Evolutionary conservation across 1,284 basidiomycete genomes (phyloP).

Genomic region (Gomphus sp.): DNA sequence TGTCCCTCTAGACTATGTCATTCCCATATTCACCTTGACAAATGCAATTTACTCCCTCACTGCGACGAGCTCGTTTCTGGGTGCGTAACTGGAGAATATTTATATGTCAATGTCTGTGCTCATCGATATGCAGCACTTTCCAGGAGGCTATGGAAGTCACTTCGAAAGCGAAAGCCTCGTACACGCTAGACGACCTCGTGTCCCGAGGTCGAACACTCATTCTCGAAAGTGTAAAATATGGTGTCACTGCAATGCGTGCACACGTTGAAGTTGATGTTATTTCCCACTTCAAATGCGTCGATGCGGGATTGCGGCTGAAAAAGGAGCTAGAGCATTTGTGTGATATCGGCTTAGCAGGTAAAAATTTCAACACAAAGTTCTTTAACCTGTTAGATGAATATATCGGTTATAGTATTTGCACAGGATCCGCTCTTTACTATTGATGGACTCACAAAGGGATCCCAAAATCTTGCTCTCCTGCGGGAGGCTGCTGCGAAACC

Average conservation of each 20-base stretch:
- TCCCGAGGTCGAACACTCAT: constrained; percentile 43
- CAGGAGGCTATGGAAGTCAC: constrained; percentile 46
- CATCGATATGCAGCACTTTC: constrained; percentile 33
- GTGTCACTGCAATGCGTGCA: constrained; percentile 56
- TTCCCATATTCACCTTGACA: constrained; percentile 58
- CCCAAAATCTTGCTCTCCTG: constrained; percentile 37
- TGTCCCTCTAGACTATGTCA: constrained; percentile 39
- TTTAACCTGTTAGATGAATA: not conserved
- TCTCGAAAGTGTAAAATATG: constrained; percentile 44
- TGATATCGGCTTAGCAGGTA: constrained; percentile 49
- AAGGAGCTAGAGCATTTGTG: constrained; percentile 36
- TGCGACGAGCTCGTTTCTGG: constrained; percentile 41
- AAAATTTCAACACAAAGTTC: constrained; percentile 12
- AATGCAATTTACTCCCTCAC: constrained; percentile 52
- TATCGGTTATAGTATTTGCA: constrained; percentile 40
- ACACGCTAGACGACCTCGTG: constrained; percentile 35
- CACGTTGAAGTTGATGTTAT: constrained; percentile 53
- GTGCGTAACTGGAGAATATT: constrained; percentile 23
- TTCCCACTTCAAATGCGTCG: constrained; percentile 41
- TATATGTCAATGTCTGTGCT: not conserved
- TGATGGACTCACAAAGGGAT: constrained; percentile 24
- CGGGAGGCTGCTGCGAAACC: constrained; percentile 25
- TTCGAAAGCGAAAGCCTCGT: constrained; percentile 35
- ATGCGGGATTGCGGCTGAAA: constrained; percentile 38
- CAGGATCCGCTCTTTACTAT: constrained; percentile 48